These are phyloP conservation scores for Coniochaeta hoffmannii DNA, from an alignment of 2,329 filamentous ascomycete species.

Conservation along the genomic window DNA sequence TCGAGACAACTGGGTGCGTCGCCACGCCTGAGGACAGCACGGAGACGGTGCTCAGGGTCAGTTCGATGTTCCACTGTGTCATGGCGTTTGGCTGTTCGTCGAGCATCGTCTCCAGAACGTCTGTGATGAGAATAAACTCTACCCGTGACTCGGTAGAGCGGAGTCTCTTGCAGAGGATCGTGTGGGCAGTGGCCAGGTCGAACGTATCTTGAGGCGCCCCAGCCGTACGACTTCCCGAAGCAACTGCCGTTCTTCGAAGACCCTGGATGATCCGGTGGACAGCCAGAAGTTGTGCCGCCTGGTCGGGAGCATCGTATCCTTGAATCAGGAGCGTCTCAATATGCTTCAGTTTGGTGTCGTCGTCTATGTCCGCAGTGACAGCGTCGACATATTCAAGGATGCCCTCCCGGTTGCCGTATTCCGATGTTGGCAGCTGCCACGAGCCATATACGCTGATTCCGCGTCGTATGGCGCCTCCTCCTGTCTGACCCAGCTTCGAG, in stretches of 20 bases:
- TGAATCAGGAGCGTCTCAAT: conserved; percentile 27
- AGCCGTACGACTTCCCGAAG: too few species aligned
- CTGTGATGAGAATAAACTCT: conserved; percentile 30
- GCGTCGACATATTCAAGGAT: conserved; percentile 19
- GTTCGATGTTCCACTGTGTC: conserved; percentile 52
- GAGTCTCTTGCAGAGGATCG: conserved; percentile 28
- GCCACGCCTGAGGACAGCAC: conserved; percentile 23
- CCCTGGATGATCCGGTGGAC: conserved; percentile 33
- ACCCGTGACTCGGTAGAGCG: conserved; percentile 17
- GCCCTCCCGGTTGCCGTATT: conserved; percentile 21
- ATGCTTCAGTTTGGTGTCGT: conserved; percentile 26
- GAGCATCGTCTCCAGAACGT: conserved; percentile 36
- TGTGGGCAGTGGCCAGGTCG: conserved; percentile 28
- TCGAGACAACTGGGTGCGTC: conserved; percentile 14
- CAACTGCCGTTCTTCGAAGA: conserved; percentile 19
- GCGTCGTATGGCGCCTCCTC: conserved; percentile 6
- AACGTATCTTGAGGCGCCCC: not conserved
- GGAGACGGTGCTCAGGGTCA: conserved; percentile 38
- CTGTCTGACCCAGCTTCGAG: not conserved
- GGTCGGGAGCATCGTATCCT: conserved; percentile 20
- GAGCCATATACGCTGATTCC: conserved; percentile 14
- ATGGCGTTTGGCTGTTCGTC: conserved; percentile 42
- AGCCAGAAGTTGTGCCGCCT: conserved; percentile 34
- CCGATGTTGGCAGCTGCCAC: not conserved
- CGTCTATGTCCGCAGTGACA: conserved; percentile 14